Evolutionary conservation across 371 early-diverging fungal genomes (phyloP).

Genomic region (Smittium culicis): DNA sequence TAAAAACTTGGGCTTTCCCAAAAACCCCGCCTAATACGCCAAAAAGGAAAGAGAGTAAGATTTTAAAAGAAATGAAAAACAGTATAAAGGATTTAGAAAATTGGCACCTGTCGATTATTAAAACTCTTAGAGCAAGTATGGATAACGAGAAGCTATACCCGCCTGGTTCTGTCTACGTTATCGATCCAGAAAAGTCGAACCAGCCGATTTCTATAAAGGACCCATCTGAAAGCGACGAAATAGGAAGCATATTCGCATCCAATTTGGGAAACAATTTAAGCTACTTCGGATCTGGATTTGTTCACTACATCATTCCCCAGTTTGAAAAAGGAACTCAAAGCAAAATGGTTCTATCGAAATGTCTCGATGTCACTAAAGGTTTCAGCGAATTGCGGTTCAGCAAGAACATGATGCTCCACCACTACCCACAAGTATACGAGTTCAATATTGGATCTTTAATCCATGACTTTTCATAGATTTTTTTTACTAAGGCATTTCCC

Average conservation of each 20-base stretch:
- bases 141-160: constrained; percentile 64
- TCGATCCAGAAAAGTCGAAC: constrained; percentile 29
- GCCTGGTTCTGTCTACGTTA: constrained; percentile 49
- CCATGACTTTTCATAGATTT: constrained; percentile 14
- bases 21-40: not conserved
- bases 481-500: not conserved
- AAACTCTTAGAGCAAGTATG: constrained; percentile 69
- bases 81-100: constrained; percentile 31
- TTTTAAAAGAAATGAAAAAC: constrained; percentile 6
- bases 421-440: constrained; percentile 55
- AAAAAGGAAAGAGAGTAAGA: not conserved
- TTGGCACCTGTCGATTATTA: constrained; percentile 69
- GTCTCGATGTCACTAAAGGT: constrained; percentile 47
- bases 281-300: not conserved
- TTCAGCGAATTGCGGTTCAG: constrained; percentile 55
- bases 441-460: constrained; percentile 33
- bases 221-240: constrained; percentile 14
- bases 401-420: constrained; percentile 56
- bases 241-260: constrained; percentile 17
- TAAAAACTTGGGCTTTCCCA: not conserved
- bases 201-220: constrained; percentile 10
- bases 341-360: constrained; percentile 39
- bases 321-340: constrained; percentile 15
- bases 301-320: not conserved
- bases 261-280: not conserved